phyloP scores from a whole-genome alignment of 176 grass and related monocot genomes.

The Avena sativa region DNA sequence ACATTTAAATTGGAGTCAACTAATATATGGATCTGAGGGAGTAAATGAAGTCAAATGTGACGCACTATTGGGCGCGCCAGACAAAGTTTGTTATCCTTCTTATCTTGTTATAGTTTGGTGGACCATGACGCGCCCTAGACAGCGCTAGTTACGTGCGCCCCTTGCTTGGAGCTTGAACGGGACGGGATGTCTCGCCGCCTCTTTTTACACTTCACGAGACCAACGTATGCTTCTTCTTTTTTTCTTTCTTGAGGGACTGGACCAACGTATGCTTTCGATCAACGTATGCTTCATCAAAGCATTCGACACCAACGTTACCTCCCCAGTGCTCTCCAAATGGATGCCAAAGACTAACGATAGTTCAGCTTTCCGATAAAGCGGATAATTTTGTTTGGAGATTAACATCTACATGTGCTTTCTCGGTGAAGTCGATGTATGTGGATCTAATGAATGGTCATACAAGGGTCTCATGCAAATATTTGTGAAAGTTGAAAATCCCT shows the following conservation, averaged over 20 bases:
- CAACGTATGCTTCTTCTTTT: neutral
- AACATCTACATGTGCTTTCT: too few relatives aligned
- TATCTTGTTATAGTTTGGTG: neutral
- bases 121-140: neutral
- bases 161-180: neutral
- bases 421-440: too few relatives aligned
- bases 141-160: neutral
- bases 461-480: too few relatives aligned
- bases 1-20: too few relatives aligned
- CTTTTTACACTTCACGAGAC: neutral
- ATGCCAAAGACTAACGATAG: too few relatives aligned
- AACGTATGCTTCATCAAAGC: neutral
- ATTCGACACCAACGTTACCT: neutral
- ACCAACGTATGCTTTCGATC: neutral
- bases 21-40: too few relatives aligned
- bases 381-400: too few relatives aligned
- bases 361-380: too few relatives aligned
- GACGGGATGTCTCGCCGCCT: neutral
- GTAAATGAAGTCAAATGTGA: neutral
- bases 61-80: neutral
- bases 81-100: neutral
- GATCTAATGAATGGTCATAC: too few relatives aligned
- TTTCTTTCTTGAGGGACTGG: too few relatives aligned
- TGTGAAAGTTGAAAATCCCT: too few relatives aligned
- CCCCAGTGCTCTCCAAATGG: conserved; percentile 1